Base-by-base conservation (phyloP, 1,284 basidiomycete genomes). In the Puccinia coronata region DNA sequence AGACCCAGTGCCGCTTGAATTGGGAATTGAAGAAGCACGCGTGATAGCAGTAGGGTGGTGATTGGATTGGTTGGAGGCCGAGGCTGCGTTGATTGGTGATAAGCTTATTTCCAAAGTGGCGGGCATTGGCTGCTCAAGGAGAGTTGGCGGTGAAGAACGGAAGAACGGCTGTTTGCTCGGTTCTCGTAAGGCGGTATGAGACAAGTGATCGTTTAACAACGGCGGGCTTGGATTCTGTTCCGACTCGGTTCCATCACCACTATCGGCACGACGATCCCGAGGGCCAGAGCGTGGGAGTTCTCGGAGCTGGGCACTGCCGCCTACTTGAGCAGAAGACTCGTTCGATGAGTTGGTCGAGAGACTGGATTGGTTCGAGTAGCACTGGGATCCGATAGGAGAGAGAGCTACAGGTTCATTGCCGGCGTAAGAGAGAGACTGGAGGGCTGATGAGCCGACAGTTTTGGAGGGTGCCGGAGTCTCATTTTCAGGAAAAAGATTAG, bases 271-370 rank as follows among this genome's bases (percentile, higher is more conserved):
- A 34, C 23, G 28, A 39, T 53, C 20, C 25, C 43, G 5, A n/a
- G 18, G n/a, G 20, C 28, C 53, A 57, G 34, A 6, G 11, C 9
- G 53, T 6, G 55, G 43, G 31, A 39, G 18, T 57, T 74, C 51
- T n/a, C 57, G 72, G 47, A 74, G 72, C n/a, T 59, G 72, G 14
- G 72, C 72, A 31, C 72, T 74, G 23, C 73, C 73, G 23, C 57
- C 73, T 8, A 75, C 73, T 75, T 75, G 73, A 18, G 39, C 25
- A 18, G 73, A 61, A 47, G 55, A 63, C 20, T 61, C 55, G 34
- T 59, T 61, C 2, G 73, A 59, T 12, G 55, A 61, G 23, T 34
- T 43, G 57, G 34, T 59, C 12, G 55, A 61, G 25, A 59, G 39
- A 63, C 55, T 61, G 25, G 73, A 75, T 75, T 75, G 73, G 39